phyloP scores from a whole-genome alignment of 2,329 filamentous ascomycete genomes.

The Fusarium falciforme region DNA sequence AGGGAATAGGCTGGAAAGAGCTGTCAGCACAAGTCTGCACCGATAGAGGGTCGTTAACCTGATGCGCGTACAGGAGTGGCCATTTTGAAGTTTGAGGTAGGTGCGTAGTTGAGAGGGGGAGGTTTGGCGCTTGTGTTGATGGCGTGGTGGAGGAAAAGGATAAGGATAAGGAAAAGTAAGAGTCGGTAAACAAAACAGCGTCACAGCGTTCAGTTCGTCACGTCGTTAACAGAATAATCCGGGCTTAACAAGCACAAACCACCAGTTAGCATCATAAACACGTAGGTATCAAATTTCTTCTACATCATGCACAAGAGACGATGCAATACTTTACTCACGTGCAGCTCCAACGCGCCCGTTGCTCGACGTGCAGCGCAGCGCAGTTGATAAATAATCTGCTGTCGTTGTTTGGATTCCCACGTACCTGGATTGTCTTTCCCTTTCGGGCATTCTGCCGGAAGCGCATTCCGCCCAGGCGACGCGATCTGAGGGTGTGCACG shows the following conservation, averaged over 20 bases:
- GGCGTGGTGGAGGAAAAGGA: slow-evolving; percentile 34
- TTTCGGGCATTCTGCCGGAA: slow-evolving; percentile 32
- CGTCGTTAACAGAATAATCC: slow-evolving; percentile 40
- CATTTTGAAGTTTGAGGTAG: slow-evolving; percentile 46
- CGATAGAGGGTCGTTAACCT: neutral
- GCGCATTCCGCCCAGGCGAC: slow-evolving; percentile 19
- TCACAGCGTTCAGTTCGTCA: slow-evolving; percentile 38
- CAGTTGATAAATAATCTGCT: slow-evolving; percentile 10
- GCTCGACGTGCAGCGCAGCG: slow-evolving; percentile 4
- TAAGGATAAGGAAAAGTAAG: slow-evolving; percentile 17
- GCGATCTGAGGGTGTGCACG: slow-evolving; percentile 40
- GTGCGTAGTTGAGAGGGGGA: slow-evolving; percentile 31
- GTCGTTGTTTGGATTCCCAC: slow-evolving; percentile 30
- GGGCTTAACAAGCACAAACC: slow-evolving; percentile 31
- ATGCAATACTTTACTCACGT: slow-evolving; percentile 19
- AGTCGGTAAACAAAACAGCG: slow-evolving; percentile 47
- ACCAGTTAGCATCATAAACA: slow-evolving; percentile 25
- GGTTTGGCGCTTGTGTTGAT: slow-evolving; percentile 39
- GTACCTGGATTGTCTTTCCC: slow-evolving; percentile 44
- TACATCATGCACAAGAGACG: slow-evolving; percentile 9
- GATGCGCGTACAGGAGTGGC: slow-evolving; percentile 50
- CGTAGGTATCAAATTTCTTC: slow-evolving; percentile 22
- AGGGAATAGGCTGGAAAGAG: slow-evolving; percentile 74
- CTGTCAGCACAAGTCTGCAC: slow-evolving; percentile 33
- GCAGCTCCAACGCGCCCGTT: slow-evolving; percentile 16